Conservation (phyloP, 208 protist genomes). For the Leishmania martiniquensis region DNA sequence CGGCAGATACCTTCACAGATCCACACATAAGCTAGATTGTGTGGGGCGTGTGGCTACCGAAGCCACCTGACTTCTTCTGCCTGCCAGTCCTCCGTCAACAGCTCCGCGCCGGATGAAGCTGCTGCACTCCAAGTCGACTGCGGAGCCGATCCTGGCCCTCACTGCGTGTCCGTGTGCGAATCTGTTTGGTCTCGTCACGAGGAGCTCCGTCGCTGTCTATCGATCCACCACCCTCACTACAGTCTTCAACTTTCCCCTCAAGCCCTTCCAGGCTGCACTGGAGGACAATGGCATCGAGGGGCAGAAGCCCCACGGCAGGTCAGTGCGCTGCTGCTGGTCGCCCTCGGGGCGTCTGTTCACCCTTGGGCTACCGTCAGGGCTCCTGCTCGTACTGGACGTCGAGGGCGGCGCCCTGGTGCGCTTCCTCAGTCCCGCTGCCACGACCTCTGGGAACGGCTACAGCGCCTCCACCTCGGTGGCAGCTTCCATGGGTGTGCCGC, state of each 20-base stretch:
- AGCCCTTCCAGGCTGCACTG: conserved; percentile 12
- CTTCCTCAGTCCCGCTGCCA: conserved; percentile 38
- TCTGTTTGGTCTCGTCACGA: conserved; percentile 75
- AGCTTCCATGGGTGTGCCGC: conserved; percentile 3
- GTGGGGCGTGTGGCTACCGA: background rate
- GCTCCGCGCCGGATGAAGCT: conserved; percentile 55
- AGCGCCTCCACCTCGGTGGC: background rate
- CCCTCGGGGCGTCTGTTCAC: conserved; percentile 75
- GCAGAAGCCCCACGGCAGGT: background rate
- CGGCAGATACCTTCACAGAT: background rate
- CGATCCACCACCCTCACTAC: conserved; percentile 80
- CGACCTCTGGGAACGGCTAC: background rate
- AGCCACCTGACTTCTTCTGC: background rate
- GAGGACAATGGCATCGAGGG: background rate
- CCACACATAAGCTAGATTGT: background rate
- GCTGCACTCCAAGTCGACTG: conserved; percentile 63
- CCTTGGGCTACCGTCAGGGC: conserved; percentile 48
- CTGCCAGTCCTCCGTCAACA: background rate
- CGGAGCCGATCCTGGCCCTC: conserved; percentile 71
- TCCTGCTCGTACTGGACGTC: conserved; percentile 69
- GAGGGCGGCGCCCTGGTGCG: conserved; percentile 68
- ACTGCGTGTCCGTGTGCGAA: conserved; percentile 82
- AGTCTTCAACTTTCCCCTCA: conserved; percentile 56
- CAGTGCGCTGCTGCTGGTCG: conserved; percentile 54
- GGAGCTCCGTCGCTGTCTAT: conserved; percentile 56